Conservation (phyloP, 768 basidiomycete species). For the Crucibulum laeve region DNA sequence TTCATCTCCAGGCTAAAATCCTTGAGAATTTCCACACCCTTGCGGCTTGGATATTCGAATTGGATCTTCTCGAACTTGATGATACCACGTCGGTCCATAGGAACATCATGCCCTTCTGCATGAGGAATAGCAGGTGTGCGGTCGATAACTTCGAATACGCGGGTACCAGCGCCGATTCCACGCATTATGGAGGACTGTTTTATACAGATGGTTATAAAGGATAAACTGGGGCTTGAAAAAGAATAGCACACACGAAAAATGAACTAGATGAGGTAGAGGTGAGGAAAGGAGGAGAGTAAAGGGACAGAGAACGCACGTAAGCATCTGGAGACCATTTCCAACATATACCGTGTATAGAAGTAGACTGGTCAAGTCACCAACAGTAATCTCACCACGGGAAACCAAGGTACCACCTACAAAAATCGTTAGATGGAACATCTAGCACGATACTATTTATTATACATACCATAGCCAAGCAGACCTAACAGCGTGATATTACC, state of each 20-base stretch:
- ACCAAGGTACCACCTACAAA: conserved; percentile 83
- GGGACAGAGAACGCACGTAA: conserved; percentile 48
- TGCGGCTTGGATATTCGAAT: conserved; percentile 89
- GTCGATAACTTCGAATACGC: conserved; percentile 93
- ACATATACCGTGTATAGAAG: conserved; percentile 91
- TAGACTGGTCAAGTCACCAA: conserved; percentile 87
- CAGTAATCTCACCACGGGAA: conserved; percentile 80
- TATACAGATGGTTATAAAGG: conserved; percentile 7
- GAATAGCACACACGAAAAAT: conserved; percentile 38
- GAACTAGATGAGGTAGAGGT: conserved; percentile 25
- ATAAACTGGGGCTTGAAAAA: conserved; percentile 32
- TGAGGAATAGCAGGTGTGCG: conserved; percentile 72
- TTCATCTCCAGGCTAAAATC: conserved; percentile 78
- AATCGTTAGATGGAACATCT: not conserved
- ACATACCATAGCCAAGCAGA: conserved; percentile 84
- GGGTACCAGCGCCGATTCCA: conserved; percentile 87
- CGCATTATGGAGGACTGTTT: conserved; percentile 89
- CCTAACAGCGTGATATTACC: conserved; percentile 90
- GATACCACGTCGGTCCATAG: conserved; percentile 54
- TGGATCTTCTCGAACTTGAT: conserved; percentile 80
- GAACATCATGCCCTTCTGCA: conserved; percentile 52
- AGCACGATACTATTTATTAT: no score
- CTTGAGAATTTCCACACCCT: conserved; percentile 74
- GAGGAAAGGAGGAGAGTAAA: conserved; percentile 1
- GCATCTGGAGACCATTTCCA: conserved; percentile 73